Base-by-base conservation (phyloP, 441 rosid genomes). In the Euphorbia celastroides region DNA sequence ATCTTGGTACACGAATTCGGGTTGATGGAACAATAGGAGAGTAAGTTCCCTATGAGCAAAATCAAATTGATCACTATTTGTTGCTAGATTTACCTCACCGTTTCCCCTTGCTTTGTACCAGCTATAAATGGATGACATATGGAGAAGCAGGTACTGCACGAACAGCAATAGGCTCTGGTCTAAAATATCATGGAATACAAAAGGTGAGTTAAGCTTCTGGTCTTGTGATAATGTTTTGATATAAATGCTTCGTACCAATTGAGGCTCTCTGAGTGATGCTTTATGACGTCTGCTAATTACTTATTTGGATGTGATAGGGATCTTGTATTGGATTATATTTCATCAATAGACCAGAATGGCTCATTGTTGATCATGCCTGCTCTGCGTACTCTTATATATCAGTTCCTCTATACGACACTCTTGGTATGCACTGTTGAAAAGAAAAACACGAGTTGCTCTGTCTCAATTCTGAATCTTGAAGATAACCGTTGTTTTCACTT, bases 101-200 rank as follows among this genome's bases (percentile, higher is more conserved):
- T n/a, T n/a, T n/a, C n/a, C n/a, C n/a, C n/a, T n/a, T n/a, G n/a
- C n/a, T n/a, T n/a, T n/a, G n/a, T 60, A 52, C 51, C 72, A 83
- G 99, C 78, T 94, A 94, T 81, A 87, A 83, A 72, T 94, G 99
- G 98, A 85, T 89, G 96, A 94, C 99, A 27, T 94, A 84, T 75
- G 96, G 98, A 77, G 99, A 92, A 82, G 96, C 76, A 31, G 93
- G 89, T 62, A 81, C 85, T 27, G 94, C 98, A 34, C 83, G 99
- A 68, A 76, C 86, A 69, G 88, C 89, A 41, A 68, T 94, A 59
- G 99, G 99, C 67, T 89, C 98, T 52, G 97, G 87, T 65, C 87
- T 94, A 59, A 51, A 79, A 59, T 72, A 82, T 77, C 81, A 89
- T 51, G 97, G 98, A 60, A 75, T 89, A 74, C 76, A 85, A 26